These are phyloP conservation scores for Candida coquimbonensis DNA, from an alignment of 805 yeast genomes.

Conservation along the genomic window DNA sequence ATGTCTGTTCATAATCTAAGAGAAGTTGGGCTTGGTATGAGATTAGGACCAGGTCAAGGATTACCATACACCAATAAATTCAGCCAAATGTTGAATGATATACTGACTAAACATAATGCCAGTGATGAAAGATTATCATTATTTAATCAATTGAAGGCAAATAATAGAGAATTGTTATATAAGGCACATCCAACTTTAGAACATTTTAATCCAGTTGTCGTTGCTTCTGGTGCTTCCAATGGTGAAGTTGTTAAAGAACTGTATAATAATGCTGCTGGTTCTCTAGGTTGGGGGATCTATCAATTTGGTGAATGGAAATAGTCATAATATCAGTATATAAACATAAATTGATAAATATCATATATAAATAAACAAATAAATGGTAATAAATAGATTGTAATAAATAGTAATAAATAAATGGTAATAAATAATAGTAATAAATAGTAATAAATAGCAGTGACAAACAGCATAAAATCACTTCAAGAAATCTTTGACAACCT, in stretches of 20 bases:
- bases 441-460: too few relatives aligned
- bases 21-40: constrained; percentile 36
- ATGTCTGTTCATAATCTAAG: constrained; percentile 73
- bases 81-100: constrained; percentile 36
- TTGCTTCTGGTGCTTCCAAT: constrained; percentile 47
- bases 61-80: constrained; percentile 49
- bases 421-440: too few relatives aligned
- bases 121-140: constrained; percentile 26
- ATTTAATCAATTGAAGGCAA: constrained; percentile 30
- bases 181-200: constrained; percentile 73
- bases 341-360: constrained; percentile 4
- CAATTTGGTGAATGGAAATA: constrained; percentile 32
- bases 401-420: constrained; percentile 2
- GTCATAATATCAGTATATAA: neutral
- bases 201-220: constrained; percentile 63
- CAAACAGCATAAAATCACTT: too few relatives aligned
- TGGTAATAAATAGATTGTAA: neutral
- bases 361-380: constrained; percentile 2
- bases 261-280: constrained; percentile 35
- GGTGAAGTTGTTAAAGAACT: constrained; percentile 36
- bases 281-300: constrained; percentile 70
- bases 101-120: constrained; percentile 27
- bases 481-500: constrained; percentile 12
- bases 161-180: constrained; percentile 29
- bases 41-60: constrained; percentile 13